Conservation (phyloP, 768 basidiomycete genomes). For the Auriscalpium microsporum region DNA sequence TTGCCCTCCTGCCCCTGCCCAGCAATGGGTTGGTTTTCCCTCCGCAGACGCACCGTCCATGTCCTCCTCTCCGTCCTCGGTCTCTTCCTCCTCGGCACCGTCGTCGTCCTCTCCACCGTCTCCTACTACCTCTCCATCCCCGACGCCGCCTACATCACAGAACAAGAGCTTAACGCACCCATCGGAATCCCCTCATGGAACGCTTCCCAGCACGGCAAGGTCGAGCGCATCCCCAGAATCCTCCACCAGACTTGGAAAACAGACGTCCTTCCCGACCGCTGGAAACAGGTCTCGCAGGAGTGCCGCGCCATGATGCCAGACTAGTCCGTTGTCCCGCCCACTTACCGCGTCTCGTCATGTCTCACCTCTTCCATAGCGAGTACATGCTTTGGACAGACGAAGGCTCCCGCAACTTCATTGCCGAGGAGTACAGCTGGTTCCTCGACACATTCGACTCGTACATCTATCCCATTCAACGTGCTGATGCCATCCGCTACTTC, state of each 20-base stretch:
- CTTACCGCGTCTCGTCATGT: conserved; percentile 5
- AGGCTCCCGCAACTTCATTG: conserved; percentile 82
- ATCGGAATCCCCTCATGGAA: conserved; percentile 54
- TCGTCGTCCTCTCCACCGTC: conserved; percentile 85
- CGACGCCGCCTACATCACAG: conserved; percentile 67
- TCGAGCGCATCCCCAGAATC: conserved; percentile 81
- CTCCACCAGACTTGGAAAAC: conserved; percentile 99
- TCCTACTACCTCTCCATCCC: conserved; percentile 85
- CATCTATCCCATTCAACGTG: conserved; percentile 86
- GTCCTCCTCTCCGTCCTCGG: conserved; percentile 50
- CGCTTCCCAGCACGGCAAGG: conserved; percentile 47
- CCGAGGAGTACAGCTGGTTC: conserved; percentile 83
- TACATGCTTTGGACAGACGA: conserved; percentile 98
- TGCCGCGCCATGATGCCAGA: conserved; percentile 92
- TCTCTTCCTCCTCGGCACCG: conserved; percentile 78
- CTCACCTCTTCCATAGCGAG: conserved; percentile 45
- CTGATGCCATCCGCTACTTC: conserved; percentile 97
- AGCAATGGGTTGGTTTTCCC: conserved; percentile 14
- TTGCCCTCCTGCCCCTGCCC: background rate
- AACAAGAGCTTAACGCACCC: conserved; percentile 59
- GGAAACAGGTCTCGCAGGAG: conserved; percentile 71
- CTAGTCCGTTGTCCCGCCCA: conserved; percentile 58
- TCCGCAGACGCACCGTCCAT: conserved; percentile 38
- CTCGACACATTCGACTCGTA: conserved; percentile 90
- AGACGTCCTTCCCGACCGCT: conserved; percentile 71